Evolutionary conservation across 306 rosid genomes (phyloP).

Genomic region (Cucurbita pepo): DNA sequence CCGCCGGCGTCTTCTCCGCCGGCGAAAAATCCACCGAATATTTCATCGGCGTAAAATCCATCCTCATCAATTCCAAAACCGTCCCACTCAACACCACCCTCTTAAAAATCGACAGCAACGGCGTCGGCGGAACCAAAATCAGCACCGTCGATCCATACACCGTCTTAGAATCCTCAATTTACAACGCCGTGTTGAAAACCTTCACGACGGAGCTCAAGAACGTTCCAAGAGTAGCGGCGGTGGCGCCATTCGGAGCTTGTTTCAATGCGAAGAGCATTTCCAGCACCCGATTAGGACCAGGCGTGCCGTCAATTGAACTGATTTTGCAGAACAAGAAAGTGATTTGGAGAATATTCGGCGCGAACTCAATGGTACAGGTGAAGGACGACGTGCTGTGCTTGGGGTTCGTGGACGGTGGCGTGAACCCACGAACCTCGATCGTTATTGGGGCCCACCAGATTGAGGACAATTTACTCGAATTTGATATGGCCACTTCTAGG

Average conservation of each 20-base stretch:
- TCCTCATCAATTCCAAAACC: constrained; percentile 15
- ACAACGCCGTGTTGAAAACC: constrained; percentile 20
- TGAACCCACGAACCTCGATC: constrained; percentile 24
- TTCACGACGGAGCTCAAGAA: constrained; percentile 13
- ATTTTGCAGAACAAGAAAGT: constrained; percentile 33
- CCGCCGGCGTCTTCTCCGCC: not conserved
- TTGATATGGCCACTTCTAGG: constrained; percentile 30
- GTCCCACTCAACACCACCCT: constrained; percentile 22
- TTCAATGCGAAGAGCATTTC: constrained; percentile 9
- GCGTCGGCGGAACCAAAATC: constrained; percentile 56
- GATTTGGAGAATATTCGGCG: constrained; percentile 30
- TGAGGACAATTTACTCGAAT: constrained; percentile 37
- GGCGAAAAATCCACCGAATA: constrained; percentile 38
- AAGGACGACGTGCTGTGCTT: constrained; percentile 25
- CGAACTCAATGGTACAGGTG: constrained; percentile 45
- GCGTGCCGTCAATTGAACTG: constrained; percentile 25
- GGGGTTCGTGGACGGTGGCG: constrained; percentile 47
- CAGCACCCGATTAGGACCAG: constrained; percentile 20
- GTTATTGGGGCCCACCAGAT: constrained; percentile 42
- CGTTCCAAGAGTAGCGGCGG: constrained; percentile 13
- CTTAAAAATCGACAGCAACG: constrained; percentile 23
- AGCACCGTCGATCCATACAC: constrained; percentile 45
- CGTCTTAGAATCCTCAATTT: constrained; percentile 32
- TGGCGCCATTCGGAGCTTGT: constrained; percentile 45
- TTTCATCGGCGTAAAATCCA: constrained; percentile 39